Percentiles rank a stretch among this genome's conserved stretches.
phyloP scores from a whole-genome alignment of 2,329 filamentous ascomycete genomes.

The Colletotrichum falcatum region DNA sequence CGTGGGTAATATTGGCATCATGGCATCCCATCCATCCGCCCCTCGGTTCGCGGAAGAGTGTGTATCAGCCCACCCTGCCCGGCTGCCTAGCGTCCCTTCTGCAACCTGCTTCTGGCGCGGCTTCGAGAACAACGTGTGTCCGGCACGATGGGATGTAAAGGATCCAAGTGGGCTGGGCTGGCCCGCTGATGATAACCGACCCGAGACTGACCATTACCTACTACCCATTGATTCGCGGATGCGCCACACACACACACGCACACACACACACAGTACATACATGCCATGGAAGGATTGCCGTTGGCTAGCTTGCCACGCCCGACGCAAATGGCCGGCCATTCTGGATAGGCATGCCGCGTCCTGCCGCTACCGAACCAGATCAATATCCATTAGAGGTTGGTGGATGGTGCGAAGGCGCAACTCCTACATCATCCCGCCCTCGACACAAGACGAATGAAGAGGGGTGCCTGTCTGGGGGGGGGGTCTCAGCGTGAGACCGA shows the following conservation, averaged over 20 bases:
- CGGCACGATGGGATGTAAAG: constrained; percentile 16
- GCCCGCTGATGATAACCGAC: constrained; percentile 20
- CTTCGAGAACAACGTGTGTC: constrained; percentile 36
- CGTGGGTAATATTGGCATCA: constrained; percentile 3
- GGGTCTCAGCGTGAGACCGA: constrained; percentile 18
- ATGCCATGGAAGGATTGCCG: constrained; percentile 14
- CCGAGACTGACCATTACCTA: too few relatives aligned
- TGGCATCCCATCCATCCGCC: too few relatives aligned
- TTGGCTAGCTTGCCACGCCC: not conserved
- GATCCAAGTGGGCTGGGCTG: not conserved
- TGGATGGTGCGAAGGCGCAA: not conserved
- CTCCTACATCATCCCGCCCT: not conserved
- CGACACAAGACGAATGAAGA: not conserved
- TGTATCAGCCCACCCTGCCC: not conserved
- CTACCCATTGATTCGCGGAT: constrained; percentile 20
- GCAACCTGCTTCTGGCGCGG: constrained; percentile 37
- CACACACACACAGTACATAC: too few relatives aligned
- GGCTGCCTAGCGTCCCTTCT: not conserved
- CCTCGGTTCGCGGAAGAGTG: constrained; percentile 12
- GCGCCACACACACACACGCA: not conserved
- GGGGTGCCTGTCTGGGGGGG: constrained; percentile 8
- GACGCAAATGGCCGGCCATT: not conserved
- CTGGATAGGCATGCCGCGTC: not conserved
- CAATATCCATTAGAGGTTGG: not conserved
- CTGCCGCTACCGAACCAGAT: not conserved